Base-by-base conservation (phyloP, 345 rosid species). In the Hibiscus tridactylites region DNA sequence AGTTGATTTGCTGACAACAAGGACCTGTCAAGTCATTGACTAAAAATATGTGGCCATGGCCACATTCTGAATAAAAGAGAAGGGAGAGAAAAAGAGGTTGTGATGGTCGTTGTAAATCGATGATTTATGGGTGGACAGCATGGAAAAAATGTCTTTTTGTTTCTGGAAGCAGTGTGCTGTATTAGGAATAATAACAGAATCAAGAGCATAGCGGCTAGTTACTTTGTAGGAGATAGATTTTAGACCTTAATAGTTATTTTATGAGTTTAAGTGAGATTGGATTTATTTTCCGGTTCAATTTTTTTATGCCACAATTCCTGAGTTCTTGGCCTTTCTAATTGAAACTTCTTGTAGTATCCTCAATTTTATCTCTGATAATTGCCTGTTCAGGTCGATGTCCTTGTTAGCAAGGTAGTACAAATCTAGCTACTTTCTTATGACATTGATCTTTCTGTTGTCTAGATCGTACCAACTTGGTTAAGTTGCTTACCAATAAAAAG, bases 391-490 rank as follows among this genome's bases (percentile, higher is more conserved):
- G 19, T 61, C 2, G 4, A 17, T 12, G 28, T 44, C 58, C 9
- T 5, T 5, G 19, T 37, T 11, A 71, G n/a, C 31, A 4, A 26
- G 54, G 1, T 39, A 28, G 37, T 3, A 46, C 47, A 0, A 35
- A 12, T 56, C 50, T 19, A 56, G 31, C 17, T 56, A 56, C 17
- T 26, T 71, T 44, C 50, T 73, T 35, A 19, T 42, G 9, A 2
- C 6, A 17, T 13, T 4, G 3, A 9, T 53, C 26, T 16, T 13
- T 35, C 58, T 68, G 61, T 63, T 46, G 50, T 69, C 64, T 79
- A 89, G 93, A 82, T 87, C 58, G 77, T 89, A 11, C 91, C 89
- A 19, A 87, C 93, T 31, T 89, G 93, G 91, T 80, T 89, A 79
- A 87, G 83, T 75, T 87, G 91, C 76, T 78, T 89, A 81, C 93